Conservation (phyloP, 495 filamentous ascomycete genomes). For the Terfezia claveryi region DNA sequence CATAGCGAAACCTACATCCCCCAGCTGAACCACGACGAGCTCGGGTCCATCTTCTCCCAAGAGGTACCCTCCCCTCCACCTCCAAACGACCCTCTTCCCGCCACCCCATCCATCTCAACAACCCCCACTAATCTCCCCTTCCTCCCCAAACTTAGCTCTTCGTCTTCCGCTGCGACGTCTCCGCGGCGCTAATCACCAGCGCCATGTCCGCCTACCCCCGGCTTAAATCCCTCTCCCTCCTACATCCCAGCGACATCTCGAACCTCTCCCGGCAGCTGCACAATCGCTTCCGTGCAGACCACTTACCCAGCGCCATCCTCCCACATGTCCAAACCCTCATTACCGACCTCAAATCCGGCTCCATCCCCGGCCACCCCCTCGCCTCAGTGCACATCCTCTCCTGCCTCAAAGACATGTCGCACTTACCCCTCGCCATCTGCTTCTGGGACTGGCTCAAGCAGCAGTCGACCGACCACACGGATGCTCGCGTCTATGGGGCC, state of each 20-base stretch:
- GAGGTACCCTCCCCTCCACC: slow-evolving; percentile 5
- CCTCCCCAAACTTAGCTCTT: slow-evolving; percentile 8
- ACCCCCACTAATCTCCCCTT: not conserved
- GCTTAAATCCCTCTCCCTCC: slow-evolving; percentile 9
- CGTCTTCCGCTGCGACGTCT: slow-evolving; percentile 19
- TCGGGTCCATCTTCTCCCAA: slow-evolving; percentile 14
- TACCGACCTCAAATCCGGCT: slow-evolving; percentile 16
- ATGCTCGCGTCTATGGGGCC: slow-evolving; percentile 25
- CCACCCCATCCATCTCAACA: not conserved
- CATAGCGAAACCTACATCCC: slow-evolving; percentile 5
- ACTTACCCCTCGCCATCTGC: slow-evolving; percentile 19
- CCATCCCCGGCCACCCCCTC: slow-evolving; percentile 20
- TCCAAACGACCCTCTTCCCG: not conserved
- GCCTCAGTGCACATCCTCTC: slow-evolving; percentile 26
- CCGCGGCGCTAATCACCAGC: slow-evolving; percentile 10
- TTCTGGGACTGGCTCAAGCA: slow-evolving; percentile 27
- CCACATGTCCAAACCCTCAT: slow-evolving; percentile 17
- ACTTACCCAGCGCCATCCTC: slow-evolving; percentile 4
- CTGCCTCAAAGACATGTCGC: slow-evolving; percentile 25
- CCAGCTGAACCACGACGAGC: slow-evolving; percentile 8
- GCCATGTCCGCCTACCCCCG: slow-evolving; percentile 16
- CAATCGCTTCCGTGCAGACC: slow-evolving; percentile 12
- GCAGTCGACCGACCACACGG: slow-evolving; percentile 20
- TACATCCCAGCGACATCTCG: slow-evolving; percentile 10
- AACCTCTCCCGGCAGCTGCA: slow-evolving; percentile 19